Evolutionary conservation across 2,329 filamentous ascomycete species (phyloP).

Genomic region (Fusarium sp.): DNA sequence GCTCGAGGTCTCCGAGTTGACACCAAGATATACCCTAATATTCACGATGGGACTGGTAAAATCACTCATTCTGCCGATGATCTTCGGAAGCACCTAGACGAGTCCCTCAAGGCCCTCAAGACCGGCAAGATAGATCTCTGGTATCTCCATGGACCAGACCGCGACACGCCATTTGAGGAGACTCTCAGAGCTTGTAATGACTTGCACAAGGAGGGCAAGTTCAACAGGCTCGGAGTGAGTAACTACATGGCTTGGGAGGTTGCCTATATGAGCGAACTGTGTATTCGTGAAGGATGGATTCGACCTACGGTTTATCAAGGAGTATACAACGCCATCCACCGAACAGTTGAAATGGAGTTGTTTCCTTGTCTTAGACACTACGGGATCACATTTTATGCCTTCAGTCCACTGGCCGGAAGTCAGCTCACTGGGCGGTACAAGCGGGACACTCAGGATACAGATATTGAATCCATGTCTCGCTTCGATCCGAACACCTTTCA

Average conservation of each 20-base stretch:
- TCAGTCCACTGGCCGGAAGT: slow-evolving; percentile 77
- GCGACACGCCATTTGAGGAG: slow-evolving; percentile 70
- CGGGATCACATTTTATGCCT: slow-evolving; percentile 72
- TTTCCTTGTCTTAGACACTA: slow-evolving; percentile 72
- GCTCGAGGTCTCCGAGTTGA: background rate
- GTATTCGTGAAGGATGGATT: slow-evolving; percentile 73
- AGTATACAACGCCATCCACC: slow-evolving; percentile 63
- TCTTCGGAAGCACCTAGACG: background rate
- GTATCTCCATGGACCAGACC: slow-evolving; percentile 61
- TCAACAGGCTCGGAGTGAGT: slow-evolving; percentile 74
- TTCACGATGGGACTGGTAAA: background rate
- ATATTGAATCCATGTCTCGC: slow-evolving; percentile 32
- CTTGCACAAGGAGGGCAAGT: slow-evolving; percentile 75
- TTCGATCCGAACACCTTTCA: slow-evolving; percentile 30
- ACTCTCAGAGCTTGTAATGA: slow-evolving; percentile 74
- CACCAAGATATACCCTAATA: background rate
- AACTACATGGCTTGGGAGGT: slow-evolving; percentile 83
- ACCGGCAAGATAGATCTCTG: slow-evolving; percentile 30
- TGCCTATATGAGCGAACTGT: slow-evolving; percentile 75
- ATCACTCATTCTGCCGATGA: background rate
- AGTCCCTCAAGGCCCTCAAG: slow-evolving; percentile 15
- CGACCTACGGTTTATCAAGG: slow-evolving; percentile 76
- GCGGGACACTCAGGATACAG: slow-evolving; percentile 36
- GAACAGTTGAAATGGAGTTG: slow-evolving; percentile 71
- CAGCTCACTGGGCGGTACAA: slow-evolving; percentile 69